A percentile compares a stretch with the other conserved stretches of the same genome.
These are phyloP conservation scores for Truncatella angustata DNA, from an alignment of 2,329 filamentous ascomycete species.

Conservation along the genomic window DNA sequence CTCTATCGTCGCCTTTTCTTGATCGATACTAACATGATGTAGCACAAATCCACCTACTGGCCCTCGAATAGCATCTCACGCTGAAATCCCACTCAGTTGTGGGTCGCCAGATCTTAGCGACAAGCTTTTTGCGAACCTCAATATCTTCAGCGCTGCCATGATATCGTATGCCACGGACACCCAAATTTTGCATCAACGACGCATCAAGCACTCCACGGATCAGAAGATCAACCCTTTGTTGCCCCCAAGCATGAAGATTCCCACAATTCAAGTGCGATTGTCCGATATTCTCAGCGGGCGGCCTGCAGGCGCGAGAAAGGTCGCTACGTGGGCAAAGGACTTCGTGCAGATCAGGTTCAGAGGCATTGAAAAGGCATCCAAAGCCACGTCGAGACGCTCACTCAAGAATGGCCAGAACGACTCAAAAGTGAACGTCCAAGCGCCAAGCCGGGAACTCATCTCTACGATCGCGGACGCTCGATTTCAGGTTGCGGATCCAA, in stretches of 20 bases:
- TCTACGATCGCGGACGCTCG: slow-evolving; percentile 49
- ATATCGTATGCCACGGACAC: slow-evolving; percentile 50
- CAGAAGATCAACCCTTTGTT: slow-evolving; percentile 36
- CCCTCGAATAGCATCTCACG: slow-evolving; percentile 27
- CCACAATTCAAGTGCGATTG: slow-evolving; percentile 47
- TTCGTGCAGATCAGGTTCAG: slow-evolving; percentile 58
- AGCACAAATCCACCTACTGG: slow-evolving; percentile 13
- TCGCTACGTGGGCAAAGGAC: slow-evolving; percentile 55
- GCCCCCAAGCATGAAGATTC: slow-evolving; percentile 43
- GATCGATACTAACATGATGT: not conserved
- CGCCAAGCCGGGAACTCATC: slow-evolving; percentile 25
- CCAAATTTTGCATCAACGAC: slow-evolving; percentile 43
- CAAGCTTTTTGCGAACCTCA: slow-evolving; percentile 52
- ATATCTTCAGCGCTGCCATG: slow-evolving; percentile 47
- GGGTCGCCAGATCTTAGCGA: slow-evolving; percentile 44
- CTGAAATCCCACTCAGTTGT: slow-evolving; percentile 42
- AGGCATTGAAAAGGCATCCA: slow-evolving; percentile 34
- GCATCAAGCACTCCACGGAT: slow-evolving; percentile 37
- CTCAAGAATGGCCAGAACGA: slow-evolving; percentile 8
- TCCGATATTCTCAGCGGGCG: slow-evolving; percentile 37
- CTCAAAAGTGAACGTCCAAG: slow-evolving; percentile 6
- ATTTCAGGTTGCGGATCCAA: slow-evolving; percentile 52
- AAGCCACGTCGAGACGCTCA: slow-evolving; percentile 1
- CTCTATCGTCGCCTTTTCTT: not conserved
- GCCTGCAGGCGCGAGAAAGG: slow-evolving; percentile 16